Evolutionary conservation across 208 protist species (phyloP).

Genomic region (Trypanosomatidae sp.): DNA sequence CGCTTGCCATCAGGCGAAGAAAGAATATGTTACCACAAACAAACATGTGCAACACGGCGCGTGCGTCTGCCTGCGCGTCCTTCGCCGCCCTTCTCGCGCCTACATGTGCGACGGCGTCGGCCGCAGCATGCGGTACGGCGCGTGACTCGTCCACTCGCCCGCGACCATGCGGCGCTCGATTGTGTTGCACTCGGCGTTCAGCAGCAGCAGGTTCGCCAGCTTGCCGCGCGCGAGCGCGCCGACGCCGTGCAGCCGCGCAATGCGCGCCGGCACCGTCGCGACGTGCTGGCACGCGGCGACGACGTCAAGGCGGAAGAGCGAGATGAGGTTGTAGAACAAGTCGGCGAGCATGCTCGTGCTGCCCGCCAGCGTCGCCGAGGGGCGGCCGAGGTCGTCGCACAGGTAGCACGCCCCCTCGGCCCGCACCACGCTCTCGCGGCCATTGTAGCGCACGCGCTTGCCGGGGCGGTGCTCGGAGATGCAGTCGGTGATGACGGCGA

Average conservation of each 20-base stretch:
- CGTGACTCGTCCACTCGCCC: slow-evolving; percentile 22
- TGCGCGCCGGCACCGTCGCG: slow-evolving; percentile 41
- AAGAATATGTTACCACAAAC: no score
- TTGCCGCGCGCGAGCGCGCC: slow-evolving; percentile 25
- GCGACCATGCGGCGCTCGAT: slow-evolving; percentile 41
- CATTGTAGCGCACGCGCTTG: slow-evolving; percentile 47
- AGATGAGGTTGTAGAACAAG: slow-evolving; percentile 43
- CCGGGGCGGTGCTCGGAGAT: slow-evolving; percentile 40
- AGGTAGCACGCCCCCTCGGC: slow-evolving; percentile 41
- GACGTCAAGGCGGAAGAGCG: slow-evolving; percentile 33
- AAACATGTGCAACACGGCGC: no score
- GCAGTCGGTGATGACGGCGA: slow-evolving; percentile 58
- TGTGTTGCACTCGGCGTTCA: slow-evolving; percentile 29
- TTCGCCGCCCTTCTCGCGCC: no score
- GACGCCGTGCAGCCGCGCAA: slow-evolving; percentile 30
- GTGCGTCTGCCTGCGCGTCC: no score
- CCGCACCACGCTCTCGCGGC: slow-evolving; percentile 29
- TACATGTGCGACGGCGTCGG: slow-evolving; percentile 43
- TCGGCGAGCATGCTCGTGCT: slow-evolving; percentile 44
- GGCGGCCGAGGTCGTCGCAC: slow-evolving; percentile 31
- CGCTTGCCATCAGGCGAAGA: no score
- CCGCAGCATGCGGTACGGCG: slow-evolving; percentile 24
- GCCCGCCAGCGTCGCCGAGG: slow-evolving; percentile 33
- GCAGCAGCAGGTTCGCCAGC: slow-evolving; percentile 42
- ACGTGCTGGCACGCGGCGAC: slow-evolving; percentile 33